Percentiles rank a stretch among this genome's conserved stretches.
Conservation (phyloP, 331 rosid species). For the Acacia concinna region DNA sequence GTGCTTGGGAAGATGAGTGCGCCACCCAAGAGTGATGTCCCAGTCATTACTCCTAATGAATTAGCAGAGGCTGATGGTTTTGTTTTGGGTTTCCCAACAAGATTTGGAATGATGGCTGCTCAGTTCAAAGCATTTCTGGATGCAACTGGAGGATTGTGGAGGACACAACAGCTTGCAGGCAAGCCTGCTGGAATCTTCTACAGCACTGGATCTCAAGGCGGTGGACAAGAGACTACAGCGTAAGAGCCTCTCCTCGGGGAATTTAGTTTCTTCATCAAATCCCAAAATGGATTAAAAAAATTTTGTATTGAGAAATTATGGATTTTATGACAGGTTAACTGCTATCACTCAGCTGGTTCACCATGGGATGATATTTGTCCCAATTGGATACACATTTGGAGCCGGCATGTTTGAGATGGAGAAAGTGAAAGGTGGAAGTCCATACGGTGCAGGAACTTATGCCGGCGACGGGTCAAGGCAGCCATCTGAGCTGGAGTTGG, state of each 20-base stretch:
- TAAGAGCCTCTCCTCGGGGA: constrained; percentile 36
- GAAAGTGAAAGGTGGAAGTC: constrained; percentile 93
- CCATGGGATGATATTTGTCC: constrained; percentile 94
- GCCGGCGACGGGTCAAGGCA: constrained; percentile 97
- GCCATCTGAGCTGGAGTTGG: constrained; percentile 82
- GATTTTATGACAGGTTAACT: constrained; percentile 62
- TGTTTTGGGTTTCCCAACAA: constrained; percentile 91
- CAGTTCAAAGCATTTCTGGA: constrained; percentile 94
- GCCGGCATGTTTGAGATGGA: constrained; percentile 99
- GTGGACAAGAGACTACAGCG: constrained; percentile 99
- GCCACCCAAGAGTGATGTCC: constrained; percentile 83
- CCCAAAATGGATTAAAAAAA: neutral
- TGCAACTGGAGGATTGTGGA: constrained; percentile 94
- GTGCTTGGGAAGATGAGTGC: constrained; percentile 97
- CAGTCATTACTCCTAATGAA: constrained; percentile 72
- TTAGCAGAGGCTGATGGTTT: constrained; percentile 90
- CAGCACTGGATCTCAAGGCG: constrained; percentile 99
- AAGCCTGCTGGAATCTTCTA: constrained; percentile 96
- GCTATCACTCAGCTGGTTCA: constrained; percentile 98
- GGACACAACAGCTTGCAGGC: constrained; percentile 87
- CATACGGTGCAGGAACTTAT: constrained; percentile 93
- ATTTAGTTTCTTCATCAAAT: constrained; percentile 6
- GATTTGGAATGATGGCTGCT: constrained; percentile 99
- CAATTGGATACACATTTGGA: constrained; percentile 89
- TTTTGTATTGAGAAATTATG: constrained; percentile 4